Percentiles rank a stretch among this genome's conserved stretches.
Evolutionary conservation across 306 rosid species (phyloP).

Genomic region (Vigna reflexopilosa): DNA sequence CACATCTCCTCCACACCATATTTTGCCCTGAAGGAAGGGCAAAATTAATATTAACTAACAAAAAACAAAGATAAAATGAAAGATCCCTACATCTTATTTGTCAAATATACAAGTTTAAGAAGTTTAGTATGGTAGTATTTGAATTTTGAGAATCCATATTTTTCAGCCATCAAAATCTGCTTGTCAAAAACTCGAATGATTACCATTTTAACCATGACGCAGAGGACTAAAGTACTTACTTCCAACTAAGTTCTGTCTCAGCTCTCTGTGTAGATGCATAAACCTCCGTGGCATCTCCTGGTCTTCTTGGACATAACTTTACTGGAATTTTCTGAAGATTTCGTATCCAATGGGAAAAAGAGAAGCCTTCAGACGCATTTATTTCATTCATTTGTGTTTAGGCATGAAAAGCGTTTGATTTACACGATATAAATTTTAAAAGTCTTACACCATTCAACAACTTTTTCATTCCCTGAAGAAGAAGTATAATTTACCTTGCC

Average conservation of each 20-base stretch:
- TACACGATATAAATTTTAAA: not conserved
- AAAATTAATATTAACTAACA: slow-evolving; percentile 4
- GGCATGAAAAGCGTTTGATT: not conserved
- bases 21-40: slow-evolving; percentile 53
- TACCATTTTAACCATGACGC: slow-evolving; percentile 1
- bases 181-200: slow-evolving; percentile 19
- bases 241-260: slow-evolving; percentile 87
- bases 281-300: slow-evolving; percentile 92
- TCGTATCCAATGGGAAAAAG: slow-evolving; percentile 6
- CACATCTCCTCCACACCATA: slow-evolving; percentile 83
- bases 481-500: slow-evolving; percentile 66
- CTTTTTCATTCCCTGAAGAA: no score
- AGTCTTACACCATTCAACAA: slow-evolving; percentile 9
- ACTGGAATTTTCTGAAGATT: slow-evolving; percentile 74
- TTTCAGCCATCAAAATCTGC: slow-evolving; percentile 21
- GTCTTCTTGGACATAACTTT: slow-evolving; percentile 79
- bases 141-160: not conserved
- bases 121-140: slow-evolving; percentile 20
- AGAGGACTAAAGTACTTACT: slow-evolving; percentile 56
- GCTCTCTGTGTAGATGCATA: slow-evolving; percentile 93
- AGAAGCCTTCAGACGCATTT: not conserved
- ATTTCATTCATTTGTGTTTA: slow-evolving; percentile 15
- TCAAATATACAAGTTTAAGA: slow-evolving; percentile 35
- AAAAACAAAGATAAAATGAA: not conserved
- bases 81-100: slow-evolving; percentile 1